Evolutionary conservation across 228 moss, liverwort and hornwort species (phyloP), one percentile per base, ranked within the genome.

Genomic region (Sphagnum fallax): DNA sequence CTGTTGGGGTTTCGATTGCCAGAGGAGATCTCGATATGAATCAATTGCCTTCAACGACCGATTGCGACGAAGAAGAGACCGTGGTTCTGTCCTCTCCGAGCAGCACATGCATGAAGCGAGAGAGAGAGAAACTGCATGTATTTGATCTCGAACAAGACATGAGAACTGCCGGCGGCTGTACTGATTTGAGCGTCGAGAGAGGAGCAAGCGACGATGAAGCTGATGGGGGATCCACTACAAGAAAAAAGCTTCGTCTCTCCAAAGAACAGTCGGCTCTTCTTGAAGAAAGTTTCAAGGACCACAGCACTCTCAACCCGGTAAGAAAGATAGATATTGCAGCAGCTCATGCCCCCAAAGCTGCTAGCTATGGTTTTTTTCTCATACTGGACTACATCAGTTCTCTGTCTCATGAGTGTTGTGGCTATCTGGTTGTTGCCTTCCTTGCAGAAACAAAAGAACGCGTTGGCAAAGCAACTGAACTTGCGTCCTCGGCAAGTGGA

Each of bases 251-350:
- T 48, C 85, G 98, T 5, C 75, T 98, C 0, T 94, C 94, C 0
- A 98, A 98, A 63, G 98, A 98, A 67, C 98, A 98, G 79, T 92
- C 92, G 4, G 98, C 98, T 0, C 77, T 98, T 0, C 63, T 98
- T 8, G 98, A 98, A 67, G 98, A 98, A 69, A 94, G 94, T 65
- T 98, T 98, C 75, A 98, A 94, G 67, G 98, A 98, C 57, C 93
- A 98, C 73, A 92, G 92, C 55, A 98, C 98, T 0, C 80, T 98
- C 64, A 98, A 94, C 76, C 98, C 98, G 49, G 55, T 55, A 55
- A 8, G 55, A 55, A 32, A 32, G 2, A 32, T 32, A 32, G 2
- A 32, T 32, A 32, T 32, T 32, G 32, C 32, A 32, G 32, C 32
- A 32, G 32, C 32, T 32, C 32, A 32, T 32, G 32, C 32, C 32